phyloP scores from a whole-genome alignment of 108 stramenopile species.

The Mayamaea pseudoterrestris region DNA sequence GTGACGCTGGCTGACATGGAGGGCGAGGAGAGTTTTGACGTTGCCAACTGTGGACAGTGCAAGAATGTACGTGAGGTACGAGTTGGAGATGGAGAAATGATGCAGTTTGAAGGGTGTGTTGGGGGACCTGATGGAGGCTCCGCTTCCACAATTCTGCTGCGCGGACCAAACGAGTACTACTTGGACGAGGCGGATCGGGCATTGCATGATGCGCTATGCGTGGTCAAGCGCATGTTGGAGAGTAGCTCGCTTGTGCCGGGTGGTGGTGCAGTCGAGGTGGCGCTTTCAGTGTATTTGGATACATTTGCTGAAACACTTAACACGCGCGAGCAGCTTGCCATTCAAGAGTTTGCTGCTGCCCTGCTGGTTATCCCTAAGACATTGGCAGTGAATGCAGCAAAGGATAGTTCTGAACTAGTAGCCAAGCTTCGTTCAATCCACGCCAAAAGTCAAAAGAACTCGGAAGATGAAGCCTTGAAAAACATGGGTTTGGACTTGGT shows the following conservation, averaged over 20 bases:
- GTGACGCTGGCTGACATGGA: conserved; percentile 99
- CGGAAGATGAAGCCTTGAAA: too few species aligned
- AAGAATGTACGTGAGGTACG: conserved; percentile 87
- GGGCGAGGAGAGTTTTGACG: conserved; percentile 94
- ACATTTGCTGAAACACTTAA: conserved; percentile 88
- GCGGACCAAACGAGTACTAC: conserved; percentile 99
- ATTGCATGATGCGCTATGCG: conserved; percentile 94
- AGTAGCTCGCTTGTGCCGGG: conserved; percentile 94
- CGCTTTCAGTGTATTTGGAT: conserved; percentile 89
- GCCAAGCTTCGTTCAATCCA: conserved; percentile 91
- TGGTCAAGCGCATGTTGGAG: conserved; percentile 98
- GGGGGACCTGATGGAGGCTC: conserved; percentile 60
- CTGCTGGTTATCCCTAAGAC: conserved; percentile 98
- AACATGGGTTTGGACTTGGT: conserved; percentile 88
- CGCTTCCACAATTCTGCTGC: conserved; percentile 92
- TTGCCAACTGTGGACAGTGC: conserved; percentile 69
- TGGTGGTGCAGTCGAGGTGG: conserved; percentile 97
- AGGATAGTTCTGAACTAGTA: conserved; percentile 97
- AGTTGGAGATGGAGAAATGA: conserved; percentile 97
- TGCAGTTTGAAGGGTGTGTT: conserved; percentile 92
- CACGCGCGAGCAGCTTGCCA: conserved; percentile 95
- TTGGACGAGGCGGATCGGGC: conserved; percentile 99
- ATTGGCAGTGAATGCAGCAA: conserved; percentile 96
- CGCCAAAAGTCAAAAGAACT: conserved; percentile 35
- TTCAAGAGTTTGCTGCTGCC: conserved; percentile 97